These are phyloP conservation scores for Picochlorum sp. DNA, from an alignment of 139 green algal genomes.

Conservation along the genomic window DNA sequence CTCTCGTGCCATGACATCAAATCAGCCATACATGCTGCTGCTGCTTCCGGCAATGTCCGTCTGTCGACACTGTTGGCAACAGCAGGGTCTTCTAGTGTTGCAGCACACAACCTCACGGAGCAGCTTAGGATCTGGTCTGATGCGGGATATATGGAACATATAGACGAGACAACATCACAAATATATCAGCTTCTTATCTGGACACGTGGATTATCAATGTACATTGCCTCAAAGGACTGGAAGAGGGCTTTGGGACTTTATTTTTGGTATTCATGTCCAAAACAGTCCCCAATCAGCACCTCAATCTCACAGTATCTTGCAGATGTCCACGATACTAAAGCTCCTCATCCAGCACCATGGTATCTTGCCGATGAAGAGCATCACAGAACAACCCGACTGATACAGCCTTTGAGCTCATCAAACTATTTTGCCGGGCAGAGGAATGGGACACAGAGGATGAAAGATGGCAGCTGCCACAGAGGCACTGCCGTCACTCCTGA, in stretches of 20 bases:
- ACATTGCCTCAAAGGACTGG: slow-evolving; percentile 56
- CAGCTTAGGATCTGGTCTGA: slow-evolving; percentile 59
- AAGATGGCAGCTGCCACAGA: slow-evolving; percentile 1
- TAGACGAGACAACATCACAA: slow-evolving; percentile 30
- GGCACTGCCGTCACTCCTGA: slow-evolving; percentile 22
- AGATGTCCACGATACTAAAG: neutral
- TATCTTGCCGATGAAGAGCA: slow-evolving; percentile 28
- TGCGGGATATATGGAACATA: slow-evolving; percentile 23
- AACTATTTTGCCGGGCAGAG: slow-evolving; percentile 31
- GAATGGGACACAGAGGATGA: slow-evolving; percentile 8
- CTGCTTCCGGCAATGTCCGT: slow-evolving; percentile 48
- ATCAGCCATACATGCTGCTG: slow-evolving; percentile 41
- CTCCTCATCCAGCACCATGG: slow-evolving; percentile 29
- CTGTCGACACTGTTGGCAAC: slow-evolving; percentile 64
- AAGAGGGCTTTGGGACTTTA: slow-evolving; percentile 64
- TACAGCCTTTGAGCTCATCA: slow-evolving; percentile 57
- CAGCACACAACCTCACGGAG: slow-evolving; percentile 16
- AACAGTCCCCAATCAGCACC: slow-evolving; percentile 8
- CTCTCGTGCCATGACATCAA: slow-evolving; percentile 52
- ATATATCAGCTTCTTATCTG: slow-evolving; percentile 64
- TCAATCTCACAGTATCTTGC: slow-evolving; percentile 12
- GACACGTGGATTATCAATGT: slow-evolving; percentile 36
- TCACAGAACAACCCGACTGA: neutral
- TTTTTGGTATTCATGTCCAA: slow-evolving; percentile 43
- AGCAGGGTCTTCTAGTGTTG: slow-evolving; percentile 15